These are phyloP conservation scores for Phoma sp. DNA, from an alignment of 2,329 filamentous ascomycete genomes.

Conservation along the genomic window DNA sequence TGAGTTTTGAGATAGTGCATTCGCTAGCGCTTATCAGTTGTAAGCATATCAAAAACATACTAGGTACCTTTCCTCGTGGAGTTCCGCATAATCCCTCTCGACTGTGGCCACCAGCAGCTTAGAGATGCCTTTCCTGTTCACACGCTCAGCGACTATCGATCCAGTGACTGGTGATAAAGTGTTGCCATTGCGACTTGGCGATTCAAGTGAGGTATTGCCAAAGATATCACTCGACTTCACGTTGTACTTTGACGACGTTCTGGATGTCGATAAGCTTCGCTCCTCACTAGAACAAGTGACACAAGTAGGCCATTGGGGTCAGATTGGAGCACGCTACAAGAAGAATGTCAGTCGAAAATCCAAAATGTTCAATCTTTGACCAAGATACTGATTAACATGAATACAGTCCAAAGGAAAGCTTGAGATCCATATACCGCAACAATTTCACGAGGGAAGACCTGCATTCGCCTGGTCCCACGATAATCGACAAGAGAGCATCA, in stretches of 20 bases:
- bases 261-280: neutral
- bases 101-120: too few species aligned
- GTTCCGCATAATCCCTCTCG: too few species aligned
- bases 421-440: neutral
- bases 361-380: too few species aligned
- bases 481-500: neutral
- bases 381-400: too few species aligned
- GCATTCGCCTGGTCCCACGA: neutral
- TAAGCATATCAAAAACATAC: too few species aligned
- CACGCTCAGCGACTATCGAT: neutral
- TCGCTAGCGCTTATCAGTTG: too few species aligned
- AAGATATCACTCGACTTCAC: neutral
- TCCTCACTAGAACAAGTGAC: neutral
- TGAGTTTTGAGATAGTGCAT: too few species aligned
- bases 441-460: neutral
- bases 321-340: conserved; percentile 2
- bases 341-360: neutral
- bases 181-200: neutral
- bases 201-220: neutral
- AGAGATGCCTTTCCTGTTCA: too few species aligned
- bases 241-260: neutral
- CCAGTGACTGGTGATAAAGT: neutral
- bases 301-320: neutral
- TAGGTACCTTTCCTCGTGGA: too few species aligned
- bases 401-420: neutral